Conservation (phyloP, 257 asterid species). For the Solanum sitiens region DNA sequence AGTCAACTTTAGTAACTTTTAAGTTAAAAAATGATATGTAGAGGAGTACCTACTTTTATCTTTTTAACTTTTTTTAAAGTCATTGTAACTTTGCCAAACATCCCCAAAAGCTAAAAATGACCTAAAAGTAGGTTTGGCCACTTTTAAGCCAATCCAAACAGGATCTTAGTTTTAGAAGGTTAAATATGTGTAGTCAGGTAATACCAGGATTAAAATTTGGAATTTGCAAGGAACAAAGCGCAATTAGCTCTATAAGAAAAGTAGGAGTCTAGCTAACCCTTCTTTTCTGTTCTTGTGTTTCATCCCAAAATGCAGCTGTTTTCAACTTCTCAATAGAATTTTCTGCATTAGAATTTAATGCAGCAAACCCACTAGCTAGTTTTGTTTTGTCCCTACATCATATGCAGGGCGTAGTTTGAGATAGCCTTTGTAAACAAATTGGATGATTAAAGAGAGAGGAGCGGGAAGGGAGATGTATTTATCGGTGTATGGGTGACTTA, state of each 20-base stretch:
- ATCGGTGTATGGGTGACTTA: neutral
- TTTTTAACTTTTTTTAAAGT: neutral
- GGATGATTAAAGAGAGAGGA: neutral
- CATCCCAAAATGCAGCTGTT: neutral
- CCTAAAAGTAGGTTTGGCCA: neutral
- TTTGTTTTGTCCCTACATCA: neutral
- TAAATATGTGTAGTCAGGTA: neutral
- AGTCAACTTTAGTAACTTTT: neutral
- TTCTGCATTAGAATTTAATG: neutral
- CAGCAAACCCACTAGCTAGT: neutral
- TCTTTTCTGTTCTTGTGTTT: neutral
- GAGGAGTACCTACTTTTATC: neutral
- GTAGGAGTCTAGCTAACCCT: neutral
- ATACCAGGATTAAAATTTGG: neutral
- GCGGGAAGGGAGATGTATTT: neutral
- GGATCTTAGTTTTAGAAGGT: neutral
- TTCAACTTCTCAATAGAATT: neutral
- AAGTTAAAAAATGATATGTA: neutral
- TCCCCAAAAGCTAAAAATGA: neutral
- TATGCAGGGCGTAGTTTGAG: neutral
- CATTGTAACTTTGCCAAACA: neutral
- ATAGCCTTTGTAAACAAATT: neutral
- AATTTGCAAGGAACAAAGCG: neutral
- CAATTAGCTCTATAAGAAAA: neutral
- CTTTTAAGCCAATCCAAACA: neutral